A percentile compares a stretch with the other conserved stretches of the same genome.
phyloP scores from a whole-genome alignment of 1,139 yeast species.

The Geotrichum phurueaensis region DNA sequence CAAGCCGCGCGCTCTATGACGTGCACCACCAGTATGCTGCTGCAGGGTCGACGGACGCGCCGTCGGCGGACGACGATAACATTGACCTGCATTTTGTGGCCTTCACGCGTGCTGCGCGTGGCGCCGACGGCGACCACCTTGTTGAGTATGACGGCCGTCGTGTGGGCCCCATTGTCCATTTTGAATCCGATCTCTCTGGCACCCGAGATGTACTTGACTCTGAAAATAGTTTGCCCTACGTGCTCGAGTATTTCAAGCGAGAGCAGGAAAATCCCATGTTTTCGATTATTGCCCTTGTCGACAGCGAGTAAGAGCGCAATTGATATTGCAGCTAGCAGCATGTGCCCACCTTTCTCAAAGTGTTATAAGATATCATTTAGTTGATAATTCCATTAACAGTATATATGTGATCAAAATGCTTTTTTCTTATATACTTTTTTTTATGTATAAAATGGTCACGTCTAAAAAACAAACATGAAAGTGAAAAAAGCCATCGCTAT shows the following conservation, averaged over 20 bases:
- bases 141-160: constrained; percentile 90
- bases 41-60: constrained; percentile 77
- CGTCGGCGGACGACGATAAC: constrained; percentile 54
- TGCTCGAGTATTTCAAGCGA: constrained; percentile 57
- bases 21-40: constrained; percentile 56
- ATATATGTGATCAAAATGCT: not conserved
- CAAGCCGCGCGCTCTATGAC: constrained; percentile 42
- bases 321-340: not conserved
- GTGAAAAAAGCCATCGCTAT: not conserved
- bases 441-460: not conserved
- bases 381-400: not conserved
- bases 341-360: not conserved
- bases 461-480: not conserved
- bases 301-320: not conserved
- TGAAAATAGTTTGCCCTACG: constrained; percentile 46
- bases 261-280: constrained; percentile 30
- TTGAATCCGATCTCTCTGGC: constrained; percentile 44
- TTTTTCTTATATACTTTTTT: not conserved
- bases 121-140: constrained; percentile 45
- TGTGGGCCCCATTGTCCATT: constrained; percentile 55
- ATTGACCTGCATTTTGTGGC: constrained; percentile 74
- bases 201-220: constrained; percentile 50
- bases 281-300: constrained; percentile 35
- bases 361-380: not conserved
- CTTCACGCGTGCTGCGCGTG: constrained; percentile 47